Percentiles rank a stretch among this genome's conserved stretches.
These are phyloP conservation scores for Phytopythium vexans DNA, from an alignment of 352 stramenopile genomes.

Conservation along the genomic window DNA sequence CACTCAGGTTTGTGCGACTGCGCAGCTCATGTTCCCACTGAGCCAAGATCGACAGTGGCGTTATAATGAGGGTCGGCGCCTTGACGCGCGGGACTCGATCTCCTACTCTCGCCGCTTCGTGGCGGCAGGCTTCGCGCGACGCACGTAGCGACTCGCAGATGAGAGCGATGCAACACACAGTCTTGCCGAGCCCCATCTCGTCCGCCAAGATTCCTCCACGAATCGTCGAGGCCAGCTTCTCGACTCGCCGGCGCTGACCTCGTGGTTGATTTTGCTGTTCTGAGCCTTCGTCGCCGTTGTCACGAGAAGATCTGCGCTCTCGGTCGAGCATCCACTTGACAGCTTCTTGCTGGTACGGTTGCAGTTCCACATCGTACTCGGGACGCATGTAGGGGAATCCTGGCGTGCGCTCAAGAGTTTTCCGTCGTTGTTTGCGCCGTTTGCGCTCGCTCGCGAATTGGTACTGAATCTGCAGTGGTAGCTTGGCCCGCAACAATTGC, in stretches of 20 bases:
- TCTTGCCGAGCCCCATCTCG: conserved; percentile 90
- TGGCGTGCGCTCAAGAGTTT: conserved; percentile 33
- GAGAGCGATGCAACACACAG: conserved; percentile 82
- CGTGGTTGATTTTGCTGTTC: no score
- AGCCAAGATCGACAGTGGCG: conserved; percentile 78
- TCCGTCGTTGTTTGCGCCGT: conserved; percentile 36
- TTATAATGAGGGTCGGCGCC: conserved; percentile 73
- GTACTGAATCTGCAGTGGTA: conserved; percentile 61
- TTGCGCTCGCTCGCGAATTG: conserved; percentile 51
- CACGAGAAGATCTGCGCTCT: conserved; percentile 19
- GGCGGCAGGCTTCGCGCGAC: conserved; percentile 25
- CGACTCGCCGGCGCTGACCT: conserved; percentile 5
- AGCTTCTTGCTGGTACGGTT: conserved; percentile 81
- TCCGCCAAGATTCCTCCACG: conserved; percentile 82
- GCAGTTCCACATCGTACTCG: conserved; percentile 56
- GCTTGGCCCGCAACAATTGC: conserved; percentile 45
- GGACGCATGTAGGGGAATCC: conserved; percentile 42
- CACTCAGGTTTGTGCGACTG: conserved; percentile 69
- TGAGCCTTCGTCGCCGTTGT: conserved; percentile 1
- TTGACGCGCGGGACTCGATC: conserved; percentile 34
- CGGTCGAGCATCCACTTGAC: conserved; percentile 88
- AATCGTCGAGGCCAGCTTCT: conserved; percentile 39
- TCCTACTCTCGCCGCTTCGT: conserved; percentile 10
- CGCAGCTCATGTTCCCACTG: conserved; percentile 85
- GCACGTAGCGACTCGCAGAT: conserved; percentile 64